Percentiles rank a stretch among this genome's conserved stretches.
Conservation (phyloP, 1,139 yeast species). For the Pichia sp. region DNA sequence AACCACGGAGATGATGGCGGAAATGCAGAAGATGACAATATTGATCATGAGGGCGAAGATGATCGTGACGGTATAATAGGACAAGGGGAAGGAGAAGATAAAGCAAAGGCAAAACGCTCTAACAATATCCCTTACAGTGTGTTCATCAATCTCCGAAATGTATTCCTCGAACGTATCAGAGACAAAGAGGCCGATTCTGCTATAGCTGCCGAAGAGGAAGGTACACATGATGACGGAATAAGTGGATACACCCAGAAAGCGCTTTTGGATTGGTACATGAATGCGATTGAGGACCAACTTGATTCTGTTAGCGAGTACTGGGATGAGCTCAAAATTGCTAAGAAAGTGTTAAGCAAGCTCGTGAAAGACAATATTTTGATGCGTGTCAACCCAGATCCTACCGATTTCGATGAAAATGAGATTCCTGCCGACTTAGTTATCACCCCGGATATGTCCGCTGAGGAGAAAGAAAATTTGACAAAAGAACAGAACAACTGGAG, state of each 20-base stretch:
- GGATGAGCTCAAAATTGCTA: conserved; percentile 66
- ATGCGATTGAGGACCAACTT: conserved; percentile 68
- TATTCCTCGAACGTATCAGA: conserved; percentile 67
- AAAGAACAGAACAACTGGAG: conserved; percentile 29
- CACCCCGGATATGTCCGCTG: conserved; percentile 26
- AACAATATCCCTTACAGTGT: conserved; percentile 77
- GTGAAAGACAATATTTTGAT: conserved; percentile 83
- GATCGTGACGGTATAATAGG: conserved; percentile 18
- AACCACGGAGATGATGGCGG: conserved; percentile 16
- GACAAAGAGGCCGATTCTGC: conserved; percentile 44
- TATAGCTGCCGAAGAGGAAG: conserved; percentile 27
- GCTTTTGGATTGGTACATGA: conserved; percentile 76
- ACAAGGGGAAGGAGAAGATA: conserved; percentile 9
- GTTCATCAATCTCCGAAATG: conserved; percentile 78
- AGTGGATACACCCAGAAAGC: conserved; percentile 66
- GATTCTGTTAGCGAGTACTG: conserved; percentile 68
- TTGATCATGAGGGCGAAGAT: conserved; percentile 11
- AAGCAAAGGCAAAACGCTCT: conserved; percentile 28
- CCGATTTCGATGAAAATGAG: conserved; percentile 35
- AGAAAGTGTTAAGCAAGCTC: conserved; percentile 76
- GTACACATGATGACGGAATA: conserved; percentile 37
- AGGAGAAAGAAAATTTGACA: conserved; percentile 31
- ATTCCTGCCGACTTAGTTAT: conserved; percentile 24
- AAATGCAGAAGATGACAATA: conserved; percentile 3
- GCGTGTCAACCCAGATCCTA: conserved; percentile 65